Base-by-base conservation (phyloP, 345 rosid species). In the Passiflora organensis region DNA sequence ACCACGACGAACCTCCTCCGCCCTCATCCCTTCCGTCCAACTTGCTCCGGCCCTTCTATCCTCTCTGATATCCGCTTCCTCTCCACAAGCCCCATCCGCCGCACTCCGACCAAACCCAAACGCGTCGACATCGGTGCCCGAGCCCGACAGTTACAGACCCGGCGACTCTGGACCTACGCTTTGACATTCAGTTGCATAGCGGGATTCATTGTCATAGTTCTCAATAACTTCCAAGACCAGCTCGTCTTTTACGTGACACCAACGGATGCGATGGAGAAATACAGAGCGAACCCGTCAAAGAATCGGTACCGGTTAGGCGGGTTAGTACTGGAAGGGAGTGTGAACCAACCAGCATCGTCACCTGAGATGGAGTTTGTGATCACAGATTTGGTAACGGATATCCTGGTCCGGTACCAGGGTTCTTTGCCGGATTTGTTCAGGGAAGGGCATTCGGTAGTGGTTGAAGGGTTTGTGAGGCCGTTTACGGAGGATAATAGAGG, bases 401-500 rank as follows among this genome's bases (percentile, higher is more conserved):
- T 93, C 18, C 60, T 93, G 25, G 95, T 93, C 12, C 70, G 95
- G 70, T 91, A 67, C 15, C 63, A 82, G 43, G 99, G 96, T 0
- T 84, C 96, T 2, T 43, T 93, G 43, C 95, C 96, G 0, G 98
- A 91, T 65, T 68, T 91, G 71, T 91, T 91, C 54, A 72, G 96
- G 59, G 98, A 91, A 56, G 98, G 98, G 16, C 98, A 91, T 22
- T 88, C 95, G 0, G 98, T 89, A 42, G 94, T 89, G 37, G 98
- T 80, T 5, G 98, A 91, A 72, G 98, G 98, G 11, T 91, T 89
- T 38, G 78, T 89, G 45, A 89, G 81, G 77, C 95, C 95, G 15
- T 56, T 71, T 19, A 71, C 82, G 0, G 87, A 82, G 58, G 94
- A 89, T 37, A 55, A 77, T 18, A 86, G 55, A 77, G 72, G 72